Conservation (phyloP, 768 basidiomycete genomes). For the Leucocoprinus birnbaumii region DNA sequence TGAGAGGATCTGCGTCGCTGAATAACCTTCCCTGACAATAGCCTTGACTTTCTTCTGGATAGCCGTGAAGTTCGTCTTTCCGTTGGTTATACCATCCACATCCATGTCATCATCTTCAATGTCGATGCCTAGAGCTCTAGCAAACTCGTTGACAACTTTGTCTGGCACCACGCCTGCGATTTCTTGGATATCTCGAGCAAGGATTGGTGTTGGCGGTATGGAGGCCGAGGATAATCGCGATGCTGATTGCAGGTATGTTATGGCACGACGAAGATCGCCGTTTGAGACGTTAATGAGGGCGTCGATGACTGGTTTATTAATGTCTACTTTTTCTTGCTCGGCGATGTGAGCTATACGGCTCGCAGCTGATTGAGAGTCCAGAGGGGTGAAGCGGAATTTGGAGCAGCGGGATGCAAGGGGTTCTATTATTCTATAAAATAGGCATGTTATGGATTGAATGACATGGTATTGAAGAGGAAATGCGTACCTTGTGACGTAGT, state of each 20-base stretch:
- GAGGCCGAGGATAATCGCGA: conserved; percentile 80
- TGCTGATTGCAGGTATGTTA: conserved; percentile 97
- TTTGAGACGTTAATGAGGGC: conserved; percentile 77
- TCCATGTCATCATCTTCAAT: conserved; percentile 42
- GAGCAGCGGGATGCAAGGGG: conserved; percentile 98
- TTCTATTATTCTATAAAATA: conserved; percentile 81
- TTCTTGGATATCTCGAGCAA: conserved; percentile 82
- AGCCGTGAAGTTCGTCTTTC: conserved; percentile 43
- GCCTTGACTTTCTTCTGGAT: conserved; percentile 72
- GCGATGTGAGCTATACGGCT: conserved; percentile 81
- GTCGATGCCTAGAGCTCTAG: conserved; percentile 71
- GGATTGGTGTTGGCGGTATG: conserved; percentile 70
- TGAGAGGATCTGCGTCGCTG: conserved; percentile 81
- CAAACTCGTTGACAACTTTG: conserved; percentile 64
- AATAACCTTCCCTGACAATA: conserved; percentile 87
- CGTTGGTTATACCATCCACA: conserved; percentile 40
- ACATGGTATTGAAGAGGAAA: neutral
- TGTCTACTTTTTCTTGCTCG: conserved; percentile 60
- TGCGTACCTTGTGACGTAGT: conserved; percentile 93
- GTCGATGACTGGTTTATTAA: conserved; percentile 58
- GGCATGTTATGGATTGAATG: neutral
- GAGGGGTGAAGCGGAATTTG: conserved; percentile 96
- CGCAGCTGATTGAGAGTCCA: conserved; percentile 76
- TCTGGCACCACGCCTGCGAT: conserved; percentile 95
- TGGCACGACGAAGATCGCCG: conserved; percentile 94